A percentile compares a stretch with the other conserved stretches of the same genome.
These are phyloP conservation scores for Melanomma pulvis-pyrius DNA, from an alignment of 495 filamentous ascomycete species.

Conservation along the genomic window DNA sequence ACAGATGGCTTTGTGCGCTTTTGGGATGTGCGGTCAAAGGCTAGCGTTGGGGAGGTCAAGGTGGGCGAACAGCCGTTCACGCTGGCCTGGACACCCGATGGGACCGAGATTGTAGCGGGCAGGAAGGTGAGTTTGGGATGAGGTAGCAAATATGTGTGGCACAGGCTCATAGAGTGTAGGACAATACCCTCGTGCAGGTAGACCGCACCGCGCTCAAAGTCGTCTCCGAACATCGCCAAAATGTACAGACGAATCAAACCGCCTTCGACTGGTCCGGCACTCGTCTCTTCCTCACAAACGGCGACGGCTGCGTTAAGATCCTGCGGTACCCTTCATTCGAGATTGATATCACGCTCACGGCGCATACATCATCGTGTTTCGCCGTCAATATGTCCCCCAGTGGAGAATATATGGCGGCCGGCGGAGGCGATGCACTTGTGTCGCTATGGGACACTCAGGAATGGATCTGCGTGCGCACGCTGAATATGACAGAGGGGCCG, in stretches of 20 bases:
- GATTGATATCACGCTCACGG: conserved; percentile 66
- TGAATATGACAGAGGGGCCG: conserved; percentile 71
- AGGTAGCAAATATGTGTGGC: not conserved
- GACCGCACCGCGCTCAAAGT: conserved; percentile 43
- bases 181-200: conserved; percentile 71
- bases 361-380: conserved; percentile 78
- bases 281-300: conserved; percentile 78
- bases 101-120: conserved; percentile 77
- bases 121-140: conserved; percentile 63
- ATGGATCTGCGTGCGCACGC: conserved; percentile 84
- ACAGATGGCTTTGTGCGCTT: conserved; percentile 83
- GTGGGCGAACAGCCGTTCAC: conserved; percentile 82
- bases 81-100: conserved; percentile 87
- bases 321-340: conserved; percentile 67
- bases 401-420: conserved; percentile 80
- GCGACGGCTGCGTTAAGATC: conserved; percentile 80
- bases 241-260: conserved; percentile 77
- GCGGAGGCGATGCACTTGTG: conserved; percentile 85
- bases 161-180: conserved; percentile 50
- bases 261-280: conserved; percentile 76
- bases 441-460: conserved; percentile 89
- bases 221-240: conserved; percentile 67
- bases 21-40: conserved; percentile 89
- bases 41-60: conserved; percentile 72
- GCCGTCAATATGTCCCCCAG: conserved; percentile 72